phyloP scores from a whole-genome alignment of 2,329 filamentous ascomycete genomes.

The Mollisiaceae sp. region DNA sequence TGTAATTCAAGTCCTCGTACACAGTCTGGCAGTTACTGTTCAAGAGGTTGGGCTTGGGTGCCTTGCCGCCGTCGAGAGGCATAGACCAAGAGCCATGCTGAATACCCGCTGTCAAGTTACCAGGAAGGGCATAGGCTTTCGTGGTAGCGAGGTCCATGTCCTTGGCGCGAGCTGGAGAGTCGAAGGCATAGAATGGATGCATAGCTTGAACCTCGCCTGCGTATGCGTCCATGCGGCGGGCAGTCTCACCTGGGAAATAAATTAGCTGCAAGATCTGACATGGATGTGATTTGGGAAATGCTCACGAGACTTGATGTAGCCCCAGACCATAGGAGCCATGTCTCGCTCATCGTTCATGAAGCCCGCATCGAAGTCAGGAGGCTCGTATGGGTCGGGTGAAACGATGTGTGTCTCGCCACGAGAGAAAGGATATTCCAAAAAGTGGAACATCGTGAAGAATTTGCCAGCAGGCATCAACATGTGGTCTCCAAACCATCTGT shows the following conservation, averaged over 20 bases:
- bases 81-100: slow-evolving; percentile 65
- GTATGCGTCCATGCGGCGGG: slow-evolving; percentile 60
- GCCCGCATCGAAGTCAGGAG: slow-evolving; percentile 78
- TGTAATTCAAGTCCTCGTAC: slow-evolving; percentile 70
- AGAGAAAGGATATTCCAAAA: slow-evolving; percentile 65
- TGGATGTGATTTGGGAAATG: slow-evolving; percentile 43
- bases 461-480: slow-evolving; percentile 61
- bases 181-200: slow-evolving; percentile 75
- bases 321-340: slow-evolving; percentile 86
- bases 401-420: slow-evolving; percentile 66
- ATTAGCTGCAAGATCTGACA: slow-evolving; percentile 45
- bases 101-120: slow-evolving; percentile 49
- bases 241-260: slow-evolving; percentile 51
- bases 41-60: slow-evolving; percentile 53
- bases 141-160: slow-evolving; percentile 79
- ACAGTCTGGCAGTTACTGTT: slow-evolving; percentile 68
- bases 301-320: slow-evolving; percentile 54
- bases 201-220: slow-evolving; percentile 53
- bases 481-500: slow-evolving; percentile 61
- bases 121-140: slow-evolving; percentile 73
- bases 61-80: slow-evolving; percentile 59
- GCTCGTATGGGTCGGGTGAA: slow-evolving; percentile 67
- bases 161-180: slow-evolving; percentile 70
- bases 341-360: slow-evolving; percentile 88
- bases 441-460: slow-evolving; percentile 59